Evolutionary conservation across 2,329 filamentous ascomycete species (phyloP), one percentile per base, ranked within the genome.

Genomic region (Fusarium sp.): DNA sequence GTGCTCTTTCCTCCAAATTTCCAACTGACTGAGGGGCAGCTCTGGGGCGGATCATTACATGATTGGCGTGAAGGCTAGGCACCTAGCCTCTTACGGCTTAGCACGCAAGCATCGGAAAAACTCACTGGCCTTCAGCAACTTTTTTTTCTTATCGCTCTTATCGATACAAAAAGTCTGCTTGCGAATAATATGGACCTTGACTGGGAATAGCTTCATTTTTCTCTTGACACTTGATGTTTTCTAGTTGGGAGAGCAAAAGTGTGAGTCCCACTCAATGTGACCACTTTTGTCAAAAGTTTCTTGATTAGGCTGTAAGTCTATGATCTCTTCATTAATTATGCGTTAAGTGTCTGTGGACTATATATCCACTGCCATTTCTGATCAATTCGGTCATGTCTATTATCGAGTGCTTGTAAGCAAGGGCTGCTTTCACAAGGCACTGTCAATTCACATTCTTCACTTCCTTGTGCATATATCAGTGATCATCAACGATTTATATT

Each of bases 71-170:
- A 0, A 0, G 0, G 0, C 0, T 0, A 0, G 0, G 0, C 0
- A 2, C n/a, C 65, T 78, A 78, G 47, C 69, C 16, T 2, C 0
- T 16, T 58, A 6, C 0, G 35, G 67, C 8, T 22, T 78, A 76
- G 69, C 4, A 1, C 3, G 0, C 0, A 1, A 18, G 20, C 3
- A 4, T 34, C 66, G 64, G 71, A 73, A 74, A 72, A 78, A 76
- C 67, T 69, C 50, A 52, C 60, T 67, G 75, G 72, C 67, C 47
- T 50, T 68, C 71, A 60, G 24, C 27, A 78, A 71, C 71, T 77
- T 75, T 75, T 78, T 75, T 72, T 68, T 38, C 68, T 78, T 78
- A 78, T 78, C 77, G 65, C 18, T 66, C 75, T 77, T 74, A 75
- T 75, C 74, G 61, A 52, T 61, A 14, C 9, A n/a, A 27, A 20